A percentile compares a stretch with the other conserved stretches of the same genome.
Conservation (phyloP, 805 yeast species). For the Yarrowia divulgata region DNA sequence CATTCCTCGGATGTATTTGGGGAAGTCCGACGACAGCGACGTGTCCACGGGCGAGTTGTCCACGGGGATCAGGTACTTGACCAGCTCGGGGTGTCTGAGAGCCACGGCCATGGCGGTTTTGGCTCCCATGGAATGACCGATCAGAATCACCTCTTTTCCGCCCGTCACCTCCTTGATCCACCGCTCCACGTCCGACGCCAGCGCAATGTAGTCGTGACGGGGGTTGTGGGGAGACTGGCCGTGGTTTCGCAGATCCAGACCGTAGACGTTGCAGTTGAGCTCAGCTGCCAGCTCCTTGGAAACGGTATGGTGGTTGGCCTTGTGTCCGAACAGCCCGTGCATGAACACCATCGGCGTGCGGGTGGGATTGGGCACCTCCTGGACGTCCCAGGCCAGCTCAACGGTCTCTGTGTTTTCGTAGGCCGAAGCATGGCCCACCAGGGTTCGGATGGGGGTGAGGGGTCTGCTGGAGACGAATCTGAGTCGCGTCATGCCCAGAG, state of each 20-base stretch:
- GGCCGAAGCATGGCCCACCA: constrained; percentile 29
- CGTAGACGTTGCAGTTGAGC: constrained; percentile 49
- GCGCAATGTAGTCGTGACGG: constrained; percentile 76
- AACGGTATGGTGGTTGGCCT: constrained; percentile 80
- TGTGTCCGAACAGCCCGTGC: constrained; percentile 91
- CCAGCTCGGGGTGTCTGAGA: constrained; percentile 66
- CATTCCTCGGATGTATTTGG: constrained; percentile 70
- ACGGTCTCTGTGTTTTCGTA: constrained; percentile 53
- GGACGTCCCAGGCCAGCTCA: constrained; percentile 61
- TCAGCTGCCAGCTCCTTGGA: constrained; percentile 56
- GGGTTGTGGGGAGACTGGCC: constrained; percentile 86
- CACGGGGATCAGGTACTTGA: constrained; percentile 71
- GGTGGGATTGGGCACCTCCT: constrained; percentile 46
- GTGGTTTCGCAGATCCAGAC: constrained; percentile 81
- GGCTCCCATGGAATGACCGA: constrained; percentile 74
- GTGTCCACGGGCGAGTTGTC: constrained; percentile 89
- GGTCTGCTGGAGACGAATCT: neutral
- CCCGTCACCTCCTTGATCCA: constrained; percentile 61
- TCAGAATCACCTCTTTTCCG: constrained; percentile 49
- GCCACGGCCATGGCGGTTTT: constrained; percentile 90
- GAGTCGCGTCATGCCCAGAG: constrained; percentile 15
- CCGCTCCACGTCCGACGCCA: constrained; percentile 84
- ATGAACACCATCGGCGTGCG: constrained; percentile 72
- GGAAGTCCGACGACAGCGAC: constrained; percentile 64
- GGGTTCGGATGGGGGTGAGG: constrained; percentile 1